A percentile compares a stretch with the other conserved stretches of the same genome.
These are phyloP conservation scores for Paramecium pentaurelia DNA, from an alignment of 73 alveolate genomes.

Conservation along the genomic window DNA sequence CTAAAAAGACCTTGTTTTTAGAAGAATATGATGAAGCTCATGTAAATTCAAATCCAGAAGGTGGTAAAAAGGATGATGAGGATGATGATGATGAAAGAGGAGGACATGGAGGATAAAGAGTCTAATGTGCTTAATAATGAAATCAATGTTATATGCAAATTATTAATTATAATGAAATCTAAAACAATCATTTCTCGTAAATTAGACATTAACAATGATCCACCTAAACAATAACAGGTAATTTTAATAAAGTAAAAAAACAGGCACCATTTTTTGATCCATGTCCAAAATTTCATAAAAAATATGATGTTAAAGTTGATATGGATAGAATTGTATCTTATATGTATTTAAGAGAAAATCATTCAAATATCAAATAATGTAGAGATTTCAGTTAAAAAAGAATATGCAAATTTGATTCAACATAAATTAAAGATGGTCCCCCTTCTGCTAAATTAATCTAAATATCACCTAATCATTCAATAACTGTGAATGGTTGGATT, in stretches of 20 bases:
- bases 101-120: slow-evolving; percentile 57
- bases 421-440: not conserved
- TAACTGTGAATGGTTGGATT: not conserved
- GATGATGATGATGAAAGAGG: slow-evolving; percentile 59
- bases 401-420: not conserved
- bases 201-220: not conserved
- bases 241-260: not conserved
- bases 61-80: slow-evolving; percentile 54
- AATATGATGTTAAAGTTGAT: not conserved
- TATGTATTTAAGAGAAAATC: not conserved
- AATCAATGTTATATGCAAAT: not conserved
- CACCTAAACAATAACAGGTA: not conserved
- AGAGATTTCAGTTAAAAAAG: not conserved
- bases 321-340: not conserved
- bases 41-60: slow-evolving; percentile 54
- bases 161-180: not conserved
- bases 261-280: not conserved
- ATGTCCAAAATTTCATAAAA: not conserved
- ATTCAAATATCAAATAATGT: not conserved
- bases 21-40: slow-evolving; percentile 43
- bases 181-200: not conserved
- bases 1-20: not conserved
- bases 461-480: not conserved
- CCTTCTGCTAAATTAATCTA: not conserved
- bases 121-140: slow-evolving; percentile 62